Evolutionary conservation across 768 basidiomycete species (phyloP).

Genomic region (Suillus subaureus): DNA sequence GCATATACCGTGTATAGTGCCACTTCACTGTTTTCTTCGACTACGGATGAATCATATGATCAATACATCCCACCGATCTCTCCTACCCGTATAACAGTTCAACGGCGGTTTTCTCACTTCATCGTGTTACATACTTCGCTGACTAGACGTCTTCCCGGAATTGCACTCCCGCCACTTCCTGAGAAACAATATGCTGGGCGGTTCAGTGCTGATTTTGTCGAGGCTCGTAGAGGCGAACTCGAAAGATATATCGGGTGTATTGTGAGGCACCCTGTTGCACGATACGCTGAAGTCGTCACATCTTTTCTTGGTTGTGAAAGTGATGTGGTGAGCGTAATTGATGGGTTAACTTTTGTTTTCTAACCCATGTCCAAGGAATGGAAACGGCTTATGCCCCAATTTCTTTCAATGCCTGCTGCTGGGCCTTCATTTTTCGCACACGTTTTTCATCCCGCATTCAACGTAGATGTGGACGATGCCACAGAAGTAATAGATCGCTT

Average conservation of each 20-base stretch:
- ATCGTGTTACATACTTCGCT: slow-evolving; percentile 75
- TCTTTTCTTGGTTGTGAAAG: slow-evolving; percentile 80
- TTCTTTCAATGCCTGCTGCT: slow-evolving; percentile 62
- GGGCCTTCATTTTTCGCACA: slow-evolving; percentile 77
- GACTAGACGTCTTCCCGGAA: slow-evolving; percentile 67
- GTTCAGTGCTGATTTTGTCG: slow-evolving; percentile 81
- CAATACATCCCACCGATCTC: slow-evolving; percentile 31
- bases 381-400: slow-evolving; percentile 62
- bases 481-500: slow-evolving; percentile 60
- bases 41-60: slow-evolving; percentile 19
- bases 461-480: slow-evolving; percentile 76
- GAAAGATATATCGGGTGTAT: slow-evolving; percentile 75
- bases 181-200: slow-evolving; percentile 85
- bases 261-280: slow-evolving; percentile 73
- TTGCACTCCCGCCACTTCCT: slow-evolving; percentile 79
- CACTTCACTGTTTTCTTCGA: slow-evolving; percentile 64
- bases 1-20: slow-evolving; percentile 77
- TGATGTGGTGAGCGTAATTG: slow-evolving; percentile 56
- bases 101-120: slow-evolving; percentile 86
- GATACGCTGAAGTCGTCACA: slow-evolving; percentile 78
- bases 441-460: slow-evolving; percentile 85
- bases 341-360: slow-evolving; percentile 4
- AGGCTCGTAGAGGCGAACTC: slow-evolving; percentile 78
- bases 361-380: slow-evolving; percentile 56
- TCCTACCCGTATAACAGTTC: slow-evolving; percentile 67